A percentile compares a stretch with the other conserved stretches of the same genome.
phyloP scores from a whole-genome alignment of 1,284 basidiomycete genomes.

The Microbotryum intermedium region DNA sequence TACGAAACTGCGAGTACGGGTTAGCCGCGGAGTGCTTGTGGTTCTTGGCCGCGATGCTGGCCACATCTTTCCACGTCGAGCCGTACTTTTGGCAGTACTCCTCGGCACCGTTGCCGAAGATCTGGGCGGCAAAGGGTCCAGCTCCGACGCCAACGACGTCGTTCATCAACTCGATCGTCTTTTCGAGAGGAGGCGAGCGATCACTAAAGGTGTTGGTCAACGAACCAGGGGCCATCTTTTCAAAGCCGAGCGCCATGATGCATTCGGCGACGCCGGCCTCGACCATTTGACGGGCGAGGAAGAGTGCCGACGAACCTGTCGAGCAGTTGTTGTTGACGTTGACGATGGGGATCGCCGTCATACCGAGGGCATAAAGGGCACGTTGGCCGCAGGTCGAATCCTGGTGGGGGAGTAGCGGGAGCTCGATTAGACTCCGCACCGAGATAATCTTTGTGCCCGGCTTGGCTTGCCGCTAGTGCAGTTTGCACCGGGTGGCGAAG shows the following conservation, averaged over 20 bases:
- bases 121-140: conserved; percentile 34
- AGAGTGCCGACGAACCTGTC: conserved; percentile 50
- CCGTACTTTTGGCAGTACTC: conserved; percentile 61
- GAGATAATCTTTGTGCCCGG: neutral
- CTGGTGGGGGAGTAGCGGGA: neutral
- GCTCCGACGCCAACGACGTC: conserved; percentile 22
- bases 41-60: conserved; percentile 68
- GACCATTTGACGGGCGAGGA: conserved; percentile 58
- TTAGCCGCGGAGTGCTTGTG: conserved; percentile 73
- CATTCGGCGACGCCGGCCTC: conserved; percentile 65
- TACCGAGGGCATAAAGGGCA: conserved; percentile 73
- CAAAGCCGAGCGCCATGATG: conserved; percentile 73
- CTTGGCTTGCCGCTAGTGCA: neutral
- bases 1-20: conserved; percentile 75
- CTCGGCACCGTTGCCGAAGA: conserved; percentile 68
- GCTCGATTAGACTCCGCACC: neutral
- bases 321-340: conserved; percentile 60
- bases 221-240: conserved; percentile 74
- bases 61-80: conserved; percentile 58
- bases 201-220: conserved; percentile 63
- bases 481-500: neutral
- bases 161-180: conserved; percentile 31
- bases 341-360: conserved; percentile 74
- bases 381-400: conserved; percentile 75
- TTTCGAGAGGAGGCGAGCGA: conserved; percentile 51